Conservation (phyloP, 2,329 filamentous ascomycete genomes). For the Ustulina deusta region DNA sequence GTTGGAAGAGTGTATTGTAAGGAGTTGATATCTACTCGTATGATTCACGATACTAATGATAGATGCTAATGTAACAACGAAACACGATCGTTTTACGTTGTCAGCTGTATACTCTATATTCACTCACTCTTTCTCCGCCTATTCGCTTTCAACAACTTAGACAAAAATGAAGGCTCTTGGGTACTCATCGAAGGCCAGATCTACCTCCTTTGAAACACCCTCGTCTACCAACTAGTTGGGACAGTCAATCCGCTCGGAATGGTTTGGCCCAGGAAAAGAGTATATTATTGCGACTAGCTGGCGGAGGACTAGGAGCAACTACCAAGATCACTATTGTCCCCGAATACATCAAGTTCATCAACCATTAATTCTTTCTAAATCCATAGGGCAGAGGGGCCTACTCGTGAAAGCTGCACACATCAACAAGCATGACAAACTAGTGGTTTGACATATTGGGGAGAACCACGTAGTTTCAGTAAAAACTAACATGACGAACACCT, state of each 20-base stretch:
- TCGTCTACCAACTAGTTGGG: not conserved
- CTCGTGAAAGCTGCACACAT: not conserved
- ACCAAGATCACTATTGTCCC: no score
- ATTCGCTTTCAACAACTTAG: not conserved
- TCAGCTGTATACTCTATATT: slow-evolving; percentile 30
- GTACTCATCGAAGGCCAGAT: no score
- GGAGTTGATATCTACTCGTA: slow-evolving; percentile 33
- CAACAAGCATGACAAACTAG: not conserved
- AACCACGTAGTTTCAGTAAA: not conserved
- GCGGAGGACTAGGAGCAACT: no score
- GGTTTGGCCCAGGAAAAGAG: no score
- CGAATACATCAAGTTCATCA: no score
- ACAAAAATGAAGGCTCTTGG: not conserved
- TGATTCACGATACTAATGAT: slow-evolving; percentile 51
- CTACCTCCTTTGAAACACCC: no score
- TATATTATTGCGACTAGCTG: no score
- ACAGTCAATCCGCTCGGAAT: no score
- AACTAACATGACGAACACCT: not conserved
- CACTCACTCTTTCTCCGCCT: not conserved
- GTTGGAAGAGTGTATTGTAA: slow-evolving; percentile 14
- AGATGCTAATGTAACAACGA: slow-evolving; percentile 50
- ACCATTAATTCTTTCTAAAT: no score
- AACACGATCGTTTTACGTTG: slow-evolving; percentile 47
- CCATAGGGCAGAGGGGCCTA: not conserved
- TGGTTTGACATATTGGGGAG: not conserved